Evolutionary conservation across 768 basidiomycete species (phyloP).

Genomic region (Boletus fagicola): DNA sequence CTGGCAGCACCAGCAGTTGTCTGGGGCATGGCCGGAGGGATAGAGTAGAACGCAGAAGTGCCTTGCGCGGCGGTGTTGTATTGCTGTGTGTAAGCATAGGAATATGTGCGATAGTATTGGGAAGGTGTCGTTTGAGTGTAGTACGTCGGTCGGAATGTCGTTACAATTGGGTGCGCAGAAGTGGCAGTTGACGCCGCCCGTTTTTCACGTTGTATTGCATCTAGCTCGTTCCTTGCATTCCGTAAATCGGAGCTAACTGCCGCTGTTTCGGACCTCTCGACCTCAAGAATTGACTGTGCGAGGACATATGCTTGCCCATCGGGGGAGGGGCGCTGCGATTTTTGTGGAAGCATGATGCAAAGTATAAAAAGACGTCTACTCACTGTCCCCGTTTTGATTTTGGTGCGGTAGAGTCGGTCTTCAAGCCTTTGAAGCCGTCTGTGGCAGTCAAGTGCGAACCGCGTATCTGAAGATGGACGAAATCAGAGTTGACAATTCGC

Average conservation of each 20-base stretch:
- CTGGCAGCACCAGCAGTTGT: constrained; percentile 32
- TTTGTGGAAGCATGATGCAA: constrained; percentile 1
- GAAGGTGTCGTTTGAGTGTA: constrained; percentile 39
- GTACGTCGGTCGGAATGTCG: constrained; percentile 41
- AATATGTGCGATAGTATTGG: constrained; percentile 64
- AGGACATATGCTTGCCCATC: constrained; percentile 64
- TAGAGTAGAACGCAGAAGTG: constrained; percentile 25
- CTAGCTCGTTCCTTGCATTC: constrained; percentile 59
- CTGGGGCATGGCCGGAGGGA: constrained; percentile 36
- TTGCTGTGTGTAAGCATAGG: constrained; percentile 62
- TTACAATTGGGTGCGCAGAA: constrained; percentile 33
- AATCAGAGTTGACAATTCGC: constrained; percentile 1
- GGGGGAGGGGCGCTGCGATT: constrained; percentile 53
- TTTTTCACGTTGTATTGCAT: constrained; percentile 68
- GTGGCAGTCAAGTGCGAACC: constrained; percentile 65
- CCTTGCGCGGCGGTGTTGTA: constrained; percentile 37
- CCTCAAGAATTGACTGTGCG: constrained; percentile 61
- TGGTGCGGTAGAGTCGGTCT: constrained; percentile 55
- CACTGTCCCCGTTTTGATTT: constrained; percentile 57
- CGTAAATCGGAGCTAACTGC: constrained; percentile 59
- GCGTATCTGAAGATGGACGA: constrained; percentile 50
- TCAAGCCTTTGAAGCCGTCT: constrained; percentile 54
- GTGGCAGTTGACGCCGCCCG: constrained; percentile 38
- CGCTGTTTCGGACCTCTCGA: constrained; percentile 62
- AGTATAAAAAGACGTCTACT: constrained; percentile 18